phyloP scores from a whole-genome alignment of 176 grass and related monocot genomes.

The Bonia amplexicaulis region DNA sequence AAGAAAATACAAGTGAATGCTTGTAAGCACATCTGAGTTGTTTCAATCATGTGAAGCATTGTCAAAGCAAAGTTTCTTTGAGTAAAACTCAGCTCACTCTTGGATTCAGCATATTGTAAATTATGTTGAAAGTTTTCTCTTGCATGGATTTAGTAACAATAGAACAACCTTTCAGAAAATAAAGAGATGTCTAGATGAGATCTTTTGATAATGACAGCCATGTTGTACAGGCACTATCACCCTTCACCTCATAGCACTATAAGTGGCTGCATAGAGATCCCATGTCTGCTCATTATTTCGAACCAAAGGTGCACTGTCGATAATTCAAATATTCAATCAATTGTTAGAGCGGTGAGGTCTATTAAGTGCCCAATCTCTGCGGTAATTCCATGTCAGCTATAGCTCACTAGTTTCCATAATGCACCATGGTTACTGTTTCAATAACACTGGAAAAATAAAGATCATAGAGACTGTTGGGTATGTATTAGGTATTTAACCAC shows the following conservation, averaged over 20 bases:
- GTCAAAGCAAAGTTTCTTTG: background rate
- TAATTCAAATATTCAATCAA: background rate
- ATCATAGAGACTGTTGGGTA: background rate
- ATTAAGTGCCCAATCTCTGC: background rate
- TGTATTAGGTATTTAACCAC: conserved; percentile 5
- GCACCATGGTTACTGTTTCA: conserved; percentile 14
- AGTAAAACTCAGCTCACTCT: conserved; percentile 1
- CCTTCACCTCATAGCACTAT: background rate
- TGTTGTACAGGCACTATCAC: background rate
- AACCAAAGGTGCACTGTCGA: background rate
- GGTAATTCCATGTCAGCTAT: background rate
- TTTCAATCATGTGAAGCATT: conserved; percentile 11
- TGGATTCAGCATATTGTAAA: background rate
- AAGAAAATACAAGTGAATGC: background rate
- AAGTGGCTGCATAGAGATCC: background rate
- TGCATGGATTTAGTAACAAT: background rate
- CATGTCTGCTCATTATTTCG: conserved; percentile 7
- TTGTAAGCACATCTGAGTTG: background rate
- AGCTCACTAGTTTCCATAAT: background rate
- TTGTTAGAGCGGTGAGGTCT: background rate
- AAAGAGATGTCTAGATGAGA: background rate
- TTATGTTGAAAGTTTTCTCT: conserved; percentile 5
- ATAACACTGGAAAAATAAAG: background rate
- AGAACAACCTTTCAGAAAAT: background rate
- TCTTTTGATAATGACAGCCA: background rate